Evolutionary conservation across 2,329 filamentous ascomycete species (phyloP).

Genomic region (Fusarium sp.): DNA sequence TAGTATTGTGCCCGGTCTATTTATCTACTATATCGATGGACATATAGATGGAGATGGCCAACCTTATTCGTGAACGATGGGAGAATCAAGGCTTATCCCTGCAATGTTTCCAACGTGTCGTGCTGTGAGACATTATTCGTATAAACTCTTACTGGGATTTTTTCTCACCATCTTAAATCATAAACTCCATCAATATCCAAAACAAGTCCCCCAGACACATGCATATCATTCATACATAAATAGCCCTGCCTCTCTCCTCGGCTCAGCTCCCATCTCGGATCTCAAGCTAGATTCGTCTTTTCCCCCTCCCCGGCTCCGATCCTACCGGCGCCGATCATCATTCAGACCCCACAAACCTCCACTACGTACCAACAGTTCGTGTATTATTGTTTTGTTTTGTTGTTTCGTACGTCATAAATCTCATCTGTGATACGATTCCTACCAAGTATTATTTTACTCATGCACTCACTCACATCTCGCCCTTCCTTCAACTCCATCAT

Average conservation of each 20-base stretch:
- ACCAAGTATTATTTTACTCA: not conserved
- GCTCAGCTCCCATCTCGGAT: constrained; percentile 8
- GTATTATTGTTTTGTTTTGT: constrained; percentile 17
- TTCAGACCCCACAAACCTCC: constrained; percentile 34
- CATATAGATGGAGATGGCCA: not conserved
- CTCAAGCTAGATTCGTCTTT: constrained; percentile 26
- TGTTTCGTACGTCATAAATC: constrained; percentile 33
- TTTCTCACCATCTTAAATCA: no score
- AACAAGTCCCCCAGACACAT: not conserved
- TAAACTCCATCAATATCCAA: no score
- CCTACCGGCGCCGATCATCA: constrained; percentile 34
- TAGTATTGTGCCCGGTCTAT: not conserved
- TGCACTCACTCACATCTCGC: not conserved
- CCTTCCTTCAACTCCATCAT: not conserved
- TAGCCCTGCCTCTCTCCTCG: not conserved
- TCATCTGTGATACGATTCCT: not conserved
- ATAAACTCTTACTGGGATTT: no score
- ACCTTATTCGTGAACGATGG: constrained; percentile 4
- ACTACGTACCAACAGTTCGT: constrained; percentile 8
- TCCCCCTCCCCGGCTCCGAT: constrained; percentile 32
- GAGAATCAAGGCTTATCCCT: constrained; percentile 12
- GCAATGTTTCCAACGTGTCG: not conserved
- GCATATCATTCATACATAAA: not conserved
- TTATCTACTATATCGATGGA: not conserved
- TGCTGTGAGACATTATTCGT: not conserved